Evolutionary conservation across 2,329 filamentous ascomycete species (phyloP).

Genomic region (Magnaporthiopsis poae): DNA sequence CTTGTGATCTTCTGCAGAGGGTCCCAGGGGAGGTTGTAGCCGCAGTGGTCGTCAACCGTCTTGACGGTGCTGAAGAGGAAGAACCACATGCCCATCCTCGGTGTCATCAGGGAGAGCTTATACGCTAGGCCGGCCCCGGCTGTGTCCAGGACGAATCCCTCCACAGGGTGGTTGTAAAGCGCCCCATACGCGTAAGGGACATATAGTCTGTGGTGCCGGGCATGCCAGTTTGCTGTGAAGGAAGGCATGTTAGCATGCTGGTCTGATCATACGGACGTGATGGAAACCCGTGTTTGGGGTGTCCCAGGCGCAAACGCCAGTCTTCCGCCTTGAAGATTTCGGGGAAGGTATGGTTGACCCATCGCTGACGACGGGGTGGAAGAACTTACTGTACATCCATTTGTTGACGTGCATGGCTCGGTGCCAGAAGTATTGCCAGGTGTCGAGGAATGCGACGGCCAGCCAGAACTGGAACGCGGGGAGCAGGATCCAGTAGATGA

Average conservation of each 20-base stretch:
- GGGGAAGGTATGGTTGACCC: background rate
- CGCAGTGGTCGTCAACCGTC: constrained; percentile 95
- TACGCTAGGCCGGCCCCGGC: constrained; percentile 77
- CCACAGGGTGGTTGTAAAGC: constrained; percentile 90
- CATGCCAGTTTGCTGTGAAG: constrained; percentile 69
- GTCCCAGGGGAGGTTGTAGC: constrained; percentile 91
- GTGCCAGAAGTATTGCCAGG: constrained; percentile 97
- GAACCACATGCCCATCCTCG: constrained; percentile 78
- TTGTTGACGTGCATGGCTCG: constrained; percentile 95
- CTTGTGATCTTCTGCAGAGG: constrained; percentile 82
- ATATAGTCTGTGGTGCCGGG: constrained; percentile 90
- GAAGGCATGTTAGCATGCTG: background rate
- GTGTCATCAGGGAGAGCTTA: constrained; percentile 70
- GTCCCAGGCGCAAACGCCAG: no score
- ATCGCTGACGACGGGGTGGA: no score
- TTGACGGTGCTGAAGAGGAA: constrained; percentile 86
- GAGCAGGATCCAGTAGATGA: constrained; percentile 69
- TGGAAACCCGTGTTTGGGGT: no score
- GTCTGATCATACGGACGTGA: no score
- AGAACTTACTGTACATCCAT: constrained; percentile 79
- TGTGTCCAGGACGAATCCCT: constrained; percentile 89
- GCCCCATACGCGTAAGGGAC: constrained; percentile 96
- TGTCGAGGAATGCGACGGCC: constrained; percentile 72
- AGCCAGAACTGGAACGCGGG: constrained; percentile 68
- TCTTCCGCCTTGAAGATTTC: no score